Base-by-base conservation (phyloP, 345 rosid genomes). In the Clausena lansium region DNA sequence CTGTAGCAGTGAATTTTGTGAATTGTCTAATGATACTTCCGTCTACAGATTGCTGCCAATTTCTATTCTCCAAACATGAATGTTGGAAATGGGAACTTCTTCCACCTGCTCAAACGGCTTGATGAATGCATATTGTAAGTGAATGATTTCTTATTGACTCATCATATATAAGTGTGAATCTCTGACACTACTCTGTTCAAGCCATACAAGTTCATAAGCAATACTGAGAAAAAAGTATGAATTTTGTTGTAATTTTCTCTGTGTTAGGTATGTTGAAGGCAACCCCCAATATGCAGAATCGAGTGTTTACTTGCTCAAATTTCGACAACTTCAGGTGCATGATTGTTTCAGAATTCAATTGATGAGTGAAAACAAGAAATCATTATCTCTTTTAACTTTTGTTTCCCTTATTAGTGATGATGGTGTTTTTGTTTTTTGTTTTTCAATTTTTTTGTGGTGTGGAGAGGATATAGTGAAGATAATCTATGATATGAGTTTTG, bases 281-380 rank as follows among this genome's bases (percentile, higher is more conserved):
- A 95, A 93, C 85, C 98, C 91, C 20, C 99, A 95, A 66, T 95
- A 92, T 87, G 98, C 98, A 55, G 99, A 95, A 86, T 92, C 99
- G 7, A 86, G 91, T 82, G 93, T 93, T 77, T 95, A 93, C 89
- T 86, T 95, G 85, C 93, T 95, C 67, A 95, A 95, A 86, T 95
- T 95, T 84, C 95, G 95, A 54, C 99, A 95, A 83, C 98, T 95
- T 73, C 99, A 95, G 98, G 99, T 92, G 83, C 61, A 22, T 64
- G 58, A 76, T 52, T 66, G 50, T 45, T 45, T 45, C 17, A 13
- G 50, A 13, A 45, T 15, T 45, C 50, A 45, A 45, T 45, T 11
- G 50, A 45, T 0, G 17, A 45, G 50, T 5, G 5, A 45, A 45
- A 45, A 45, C 50, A 3, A 45, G 50, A 45, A 45, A 45, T 45